A percentile compares a stretch with the other conserved stretches of the same genome.
Conservation (phyloP, 805 yeast species). For the Metschnikowia similis region DNA sequence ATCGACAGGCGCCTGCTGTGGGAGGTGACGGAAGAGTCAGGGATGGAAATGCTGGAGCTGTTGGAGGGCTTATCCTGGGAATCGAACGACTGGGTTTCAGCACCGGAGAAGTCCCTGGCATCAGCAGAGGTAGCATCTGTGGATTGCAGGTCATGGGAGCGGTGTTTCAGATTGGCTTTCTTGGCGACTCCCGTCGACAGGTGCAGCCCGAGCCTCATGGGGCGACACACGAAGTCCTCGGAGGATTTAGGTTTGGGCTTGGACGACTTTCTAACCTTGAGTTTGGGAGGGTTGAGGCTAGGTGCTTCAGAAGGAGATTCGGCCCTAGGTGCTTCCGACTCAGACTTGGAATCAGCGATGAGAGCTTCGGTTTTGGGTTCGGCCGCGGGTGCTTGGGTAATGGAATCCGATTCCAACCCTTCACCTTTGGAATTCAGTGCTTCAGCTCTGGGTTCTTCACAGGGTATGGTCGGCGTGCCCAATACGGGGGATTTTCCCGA, state of each 20-base stretch:
- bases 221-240: conserved; percentile 37
- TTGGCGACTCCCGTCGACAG: neutral
- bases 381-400: no score
- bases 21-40: neutral
- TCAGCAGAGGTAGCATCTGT: neutral
- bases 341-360: no score
- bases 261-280: neutral
- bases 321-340: no score
- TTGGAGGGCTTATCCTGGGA: neutral
- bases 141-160: neutral
- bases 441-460: no score
- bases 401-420: no score
- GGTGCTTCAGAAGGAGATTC: no score
- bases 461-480: no score
- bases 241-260: neutral
- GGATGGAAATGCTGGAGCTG: neutral
- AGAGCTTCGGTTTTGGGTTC: no score
- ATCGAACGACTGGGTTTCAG: neutral
- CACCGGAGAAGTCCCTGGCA: neutral
- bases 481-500: no score
- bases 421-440: no score
- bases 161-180: neutral
- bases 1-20: conserved; percentile 20
- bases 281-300: neutral
- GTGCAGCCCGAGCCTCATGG: conserved; percentile 28